Evolutionary conservation across 2,329 filamentous ascomycete species (phyloP).

Genomic region (Coniochaeta sp.): DNA sequence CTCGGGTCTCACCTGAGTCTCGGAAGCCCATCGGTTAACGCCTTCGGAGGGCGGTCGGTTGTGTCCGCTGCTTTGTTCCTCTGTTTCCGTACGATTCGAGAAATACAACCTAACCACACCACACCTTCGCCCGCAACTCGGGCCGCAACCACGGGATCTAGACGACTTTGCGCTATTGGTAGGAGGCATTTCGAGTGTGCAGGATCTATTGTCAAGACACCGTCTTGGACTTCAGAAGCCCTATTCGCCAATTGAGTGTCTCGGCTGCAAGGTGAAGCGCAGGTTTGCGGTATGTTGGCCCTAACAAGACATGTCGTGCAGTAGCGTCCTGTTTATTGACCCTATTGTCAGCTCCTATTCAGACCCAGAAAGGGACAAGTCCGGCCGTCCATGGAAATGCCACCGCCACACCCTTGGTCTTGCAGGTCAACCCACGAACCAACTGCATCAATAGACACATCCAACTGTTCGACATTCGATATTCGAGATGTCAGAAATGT

Average conservation of each 20-base stretch:
- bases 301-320: neutral
- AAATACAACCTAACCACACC: too few relatives aligned
- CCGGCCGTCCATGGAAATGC: neutral
- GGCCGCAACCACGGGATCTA: neutral
- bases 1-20: neutral
- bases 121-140: neutral
- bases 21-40: too few relatives aligned
- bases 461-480: too few relatives aligned
- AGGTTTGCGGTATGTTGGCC: neutral
- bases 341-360: slow-evolving; percentile 3
- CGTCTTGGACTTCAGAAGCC: neutral
- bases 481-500: neutral
- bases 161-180: neutral
- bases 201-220: neutral
- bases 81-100: neutral
- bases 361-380: neutral
- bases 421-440: neutral
- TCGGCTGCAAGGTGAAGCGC: neutral
- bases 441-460: too few relatives aligned
- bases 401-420: neutral
- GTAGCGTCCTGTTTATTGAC: neutral
- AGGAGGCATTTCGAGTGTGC: neutral
- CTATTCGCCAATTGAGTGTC: too few relatives aligned
- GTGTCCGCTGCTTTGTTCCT: neutral
- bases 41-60: neutral